Evolutionary conservation across 1,284 basidiomycete species (phyloP).

Genomic region (Cryptococcus amylolentus): DNA sequence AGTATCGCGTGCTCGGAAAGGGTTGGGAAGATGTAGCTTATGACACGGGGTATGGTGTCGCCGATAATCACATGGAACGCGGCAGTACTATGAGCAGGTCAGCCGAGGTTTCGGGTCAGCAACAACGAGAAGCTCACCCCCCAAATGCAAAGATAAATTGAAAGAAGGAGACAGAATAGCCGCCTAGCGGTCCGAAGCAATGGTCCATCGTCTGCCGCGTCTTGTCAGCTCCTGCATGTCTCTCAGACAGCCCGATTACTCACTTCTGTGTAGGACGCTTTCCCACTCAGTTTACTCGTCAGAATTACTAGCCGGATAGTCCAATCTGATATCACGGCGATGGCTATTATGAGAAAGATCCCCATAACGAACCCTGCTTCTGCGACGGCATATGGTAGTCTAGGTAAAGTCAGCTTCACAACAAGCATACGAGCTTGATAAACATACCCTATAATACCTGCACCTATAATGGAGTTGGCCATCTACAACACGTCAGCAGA

Average conservation of each 20-base stretch:
- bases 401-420: slow-evolving; percentile 35
- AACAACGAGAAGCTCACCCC: slow-evolving; percentile 52
- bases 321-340: slow-evolving; percentile 55
- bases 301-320: slow-evolving; percentile 93
- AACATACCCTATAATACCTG: slow-evolving; percentile 80
- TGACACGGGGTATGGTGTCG: slow-evolving; percentile 94
- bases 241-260: slow-evolving; percentile 8
- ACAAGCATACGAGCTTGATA: neutral
- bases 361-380: slow-evolving; percentile 92
- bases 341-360: slow-evolving; percentile 68
- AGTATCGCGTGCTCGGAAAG: slow-evolving; percentile 65
- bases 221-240: neutral
- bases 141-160: slow-evolving; percentile 98
- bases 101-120: neutral
- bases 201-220: slow-evolving; percentile 71
- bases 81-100: slow-evolving; percentile 68
- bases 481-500: slow-evolving; percentile 37
- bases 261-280: slow-evolving; percentile 84
- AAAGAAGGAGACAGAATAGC: slow-evolving; percentile 92
- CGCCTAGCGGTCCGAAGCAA: slow-evolving; percentile 84
- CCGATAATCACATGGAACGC: slow-evolving; percentile 90
- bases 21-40: slow-evolving; percentile 79
- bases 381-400: slow-evolving; percentile 87
- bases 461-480: slow-evolving; percentile 94
- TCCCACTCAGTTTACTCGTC: slow-evolving; percentile 92